phyloP scores from a whole-genome alignment of 1,284 basidiomycete species.

The Vanrija pseudolonga region DNA sequence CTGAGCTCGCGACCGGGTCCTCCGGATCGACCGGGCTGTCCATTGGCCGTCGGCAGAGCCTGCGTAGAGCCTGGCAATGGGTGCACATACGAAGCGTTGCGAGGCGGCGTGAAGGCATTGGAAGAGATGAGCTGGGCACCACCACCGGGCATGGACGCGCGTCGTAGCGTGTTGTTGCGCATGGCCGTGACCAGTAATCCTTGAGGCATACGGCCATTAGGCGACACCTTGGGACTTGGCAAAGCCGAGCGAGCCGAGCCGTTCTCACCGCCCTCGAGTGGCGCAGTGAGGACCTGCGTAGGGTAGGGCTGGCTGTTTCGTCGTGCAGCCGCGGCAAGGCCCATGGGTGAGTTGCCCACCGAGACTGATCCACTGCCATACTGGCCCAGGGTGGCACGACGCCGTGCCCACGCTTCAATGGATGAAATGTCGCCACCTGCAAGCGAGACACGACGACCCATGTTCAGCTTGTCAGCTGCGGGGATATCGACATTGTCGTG shows the following conservation, averaged over 20 bases:
- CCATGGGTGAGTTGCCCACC: conserved; percentile 22
- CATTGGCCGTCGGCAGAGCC: background rate
- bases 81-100: conserved; percentile 22
- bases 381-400: conserved; percentile 9
- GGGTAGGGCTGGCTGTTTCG: conserved; percentile 42
- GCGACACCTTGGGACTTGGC: conserved; percentile 33
- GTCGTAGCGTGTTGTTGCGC: conserved; percentile 36
- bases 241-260: conserved; percentile 2
- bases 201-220: conserved; percentile 27
- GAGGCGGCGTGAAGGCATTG: conserved; percentile 42
- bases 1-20: conserved; percentile 23
- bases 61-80: conserved; percentile 1
- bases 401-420: conserved; percentile 29
- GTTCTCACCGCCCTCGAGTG: background rate
- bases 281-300: conserved; percentile 16
- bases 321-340: conserved; percentile 35
- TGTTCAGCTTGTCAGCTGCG: conserved; percentile 19
- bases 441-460: conserved; percentile 33
- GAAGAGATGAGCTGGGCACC: conserved; percentile 37
- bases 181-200: conserved; percentile 38
- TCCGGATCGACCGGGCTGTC: no score
- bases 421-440: conserved; percentile 37
- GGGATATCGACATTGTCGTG: conserved; percentile 3
- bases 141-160: conserved; percentile 38
- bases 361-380: conserved; percentile 16